Evolutionary conservation across 805 yeast genomes (phyloP).

Genomic region (Schizosaccharomyces japonicus): DNA sequence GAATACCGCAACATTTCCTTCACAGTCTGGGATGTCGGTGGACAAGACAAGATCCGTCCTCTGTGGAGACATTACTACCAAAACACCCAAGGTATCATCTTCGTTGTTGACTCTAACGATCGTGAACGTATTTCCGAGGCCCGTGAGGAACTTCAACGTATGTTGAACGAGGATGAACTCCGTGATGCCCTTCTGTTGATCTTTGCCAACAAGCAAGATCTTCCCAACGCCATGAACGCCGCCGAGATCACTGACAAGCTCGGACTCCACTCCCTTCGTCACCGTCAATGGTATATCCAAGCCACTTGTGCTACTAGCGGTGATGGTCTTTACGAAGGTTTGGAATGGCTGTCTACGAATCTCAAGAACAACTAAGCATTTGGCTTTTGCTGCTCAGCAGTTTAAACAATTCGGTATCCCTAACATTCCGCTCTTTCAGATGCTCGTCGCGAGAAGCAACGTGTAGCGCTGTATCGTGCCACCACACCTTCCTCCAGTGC

Average conservation of each 20-base stretch:
- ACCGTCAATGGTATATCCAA: conserved; percentile 98
- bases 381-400: neutral
- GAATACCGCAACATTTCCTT: conserved; percentile 59
- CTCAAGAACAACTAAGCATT: conserved; percentile 16
- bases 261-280: conserved; percentile 90
- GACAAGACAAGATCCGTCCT: conserved; percentile 97
- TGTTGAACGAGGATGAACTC: conserved; percentile 94
- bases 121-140: conserved; percentile 96
- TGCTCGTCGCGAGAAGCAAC: too few relatives aligned
- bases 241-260: conserved; percentile 94
- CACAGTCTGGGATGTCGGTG: conserved; percentile 97
- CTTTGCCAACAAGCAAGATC: conserved; percentile 94
- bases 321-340: conserved; percentile 93
- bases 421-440: too few relatives aligned
- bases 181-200: conserved; percentile 88
- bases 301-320: conserved; percentile 98
- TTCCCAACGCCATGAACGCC: conserved; percentile 97
- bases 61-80: conserved; percentile 98
- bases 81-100: conserved; percentile 94
- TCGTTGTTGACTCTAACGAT: conserved; percentile 93
- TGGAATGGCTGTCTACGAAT: conserved; percentile 86
- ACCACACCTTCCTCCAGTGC: too few relatives aligned
- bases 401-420: too few relatives aligned
- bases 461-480: too few relatives aligned
- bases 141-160: conserved; percentile 91